These are phyloP conservation scores for Smittium mucronatum DNA, from an alignment of 371 early-diverging fungal species.

Conservation along the genomic window DNA sequence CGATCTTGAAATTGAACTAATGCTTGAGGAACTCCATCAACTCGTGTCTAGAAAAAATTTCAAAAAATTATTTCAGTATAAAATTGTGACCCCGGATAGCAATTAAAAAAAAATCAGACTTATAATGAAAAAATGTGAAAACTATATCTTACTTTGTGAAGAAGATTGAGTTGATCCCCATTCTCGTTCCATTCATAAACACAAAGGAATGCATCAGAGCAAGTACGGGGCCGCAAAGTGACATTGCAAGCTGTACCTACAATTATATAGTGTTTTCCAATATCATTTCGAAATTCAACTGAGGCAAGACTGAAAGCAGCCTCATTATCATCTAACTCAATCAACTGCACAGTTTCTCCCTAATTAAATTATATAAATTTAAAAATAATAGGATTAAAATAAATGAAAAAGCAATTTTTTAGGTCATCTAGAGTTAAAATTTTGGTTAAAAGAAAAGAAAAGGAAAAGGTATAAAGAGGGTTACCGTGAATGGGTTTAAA, in stretches of 20 bases:
- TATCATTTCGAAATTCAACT: conserved; percentile 41
- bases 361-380: conserved; percentile 3
- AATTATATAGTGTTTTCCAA: conserved; percentile 40
- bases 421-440: too few relatives aligned
- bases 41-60: conserved; percentile 36
- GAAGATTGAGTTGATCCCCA: conserved; percentile 50
- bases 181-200: conserved; percentile 56
- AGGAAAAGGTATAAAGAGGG: background rate
- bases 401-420: too few relatives aligned
- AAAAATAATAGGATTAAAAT: background rate
- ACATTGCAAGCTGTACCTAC: conserved; percentile 78
- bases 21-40: conserved; percentile 78
- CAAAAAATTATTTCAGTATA: background rate
- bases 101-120: too few relatives aligned
- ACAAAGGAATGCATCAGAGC: conserved; percentile 54
- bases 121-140: background rate
- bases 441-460: too few relatives aligned
- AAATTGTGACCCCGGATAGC: too few relatives aligned
- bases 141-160: conserved; percentile 41
- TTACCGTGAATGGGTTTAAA: conserved; percentile 50
- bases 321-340: conserved; percentile 75
- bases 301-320: conserved; percentile 67
- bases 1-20: conserved; percentile 78
- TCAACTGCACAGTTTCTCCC: conserved; percentile 51
- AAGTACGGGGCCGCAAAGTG: conserved; percentile 52